A percentile compares a stretch with the other conserved stretches of the same genome.
Conservation (phyloP, 805 yeast genomes). For the Phaffomyces antillensis region DNA sequence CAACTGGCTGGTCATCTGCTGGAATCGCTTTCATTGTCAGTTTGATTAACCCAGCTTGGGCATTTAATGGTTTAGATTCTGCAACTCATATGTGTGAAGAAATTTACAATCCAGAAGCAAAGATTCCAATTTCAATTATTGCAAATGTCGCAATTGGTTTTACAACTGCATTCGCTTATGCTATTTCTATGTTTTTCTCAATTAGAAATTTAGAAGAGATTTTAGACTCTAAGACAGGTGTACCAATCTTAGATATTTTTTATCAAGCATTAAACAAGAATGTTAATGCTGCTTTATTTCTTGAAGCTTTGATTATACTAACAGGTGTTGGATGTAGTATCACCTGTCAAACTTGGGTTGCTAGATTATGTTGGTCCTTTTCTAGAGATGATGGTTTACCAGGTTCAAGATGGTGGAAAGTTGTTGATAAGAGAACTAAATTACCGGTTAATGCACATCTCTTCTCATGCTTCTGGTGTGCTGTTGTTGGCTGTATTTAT, state of each 20-base stretch:
- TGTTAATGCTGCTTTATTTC: constrained; percentile 38
- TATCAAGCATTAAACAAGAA: constrained; percentile 48
- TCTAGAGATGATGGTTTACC: constrained; percentile 58
- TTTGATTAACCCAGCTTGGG: constrained; percentile 59
- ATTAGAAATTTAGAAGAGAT: constrained; percentile 44
- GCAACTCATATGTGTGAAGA: constrained; percentile 74
- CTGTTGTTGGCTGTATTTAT: constrained; percentile 50
- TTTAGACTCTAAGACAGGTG: constrained; percentile 41
- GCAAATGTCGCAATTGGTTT: constrained; percentile 59
- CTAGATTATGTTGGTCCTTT: constrained; percentile 60
- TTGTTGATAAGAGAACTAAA: constrained; percentile 39
- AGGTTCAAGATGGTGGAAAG: constrained; percentile 40
- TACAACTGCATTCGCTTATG: constrained; percentile 43
- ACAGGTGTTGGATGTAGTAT: constrained; percentile 53
- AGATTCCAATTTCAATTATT: constrained; percentile 53
- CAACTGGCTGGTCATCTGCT: constrained; percentile 49
- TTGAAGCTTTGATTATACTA: constrained; percentile 40
- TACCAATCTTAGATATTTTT: constrained; percentile 56
- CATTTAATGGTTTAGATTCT: constrained; percentile 57
- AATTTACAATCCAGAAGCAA: constrained; percentile 39
- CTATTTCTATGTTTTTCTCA: constrained; percentile 49
- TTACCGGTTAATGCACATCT: constrained; percentile 53
- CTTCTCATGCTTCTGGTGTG: constrained; percentile 44
- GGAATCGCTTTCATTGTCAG: constrained; percentile 60
- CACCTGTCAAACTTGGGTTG: constrained; percentile 60